Evolutionary conservation across 2,329 filamentous ascomycete genomes (phyloP), one percentile per base, ranked within the genome.

Genomic region (Fusarium pininemorale): DNA sequence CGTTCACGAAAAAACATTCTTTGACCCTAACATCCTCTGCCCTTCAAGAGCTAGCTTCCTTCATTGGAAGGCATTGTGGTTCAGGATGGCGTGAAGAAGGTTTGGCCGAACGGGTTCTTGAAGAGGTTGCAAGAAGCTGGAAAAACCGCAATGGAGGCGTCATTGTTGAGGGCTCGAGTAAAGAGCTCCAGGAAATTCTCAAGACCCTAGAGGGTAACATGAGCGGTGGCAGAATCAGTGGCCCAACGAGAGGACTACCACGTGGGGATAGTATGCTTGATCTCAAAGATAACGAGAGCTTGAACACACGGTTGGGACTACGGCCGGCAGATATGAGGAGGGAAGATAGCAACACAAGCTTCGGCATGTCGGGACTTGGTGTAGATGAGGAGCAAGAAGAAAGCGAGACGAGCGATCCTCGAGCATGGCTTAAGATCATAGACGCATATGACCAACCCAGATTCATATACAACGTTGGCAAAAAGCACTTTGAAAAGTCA

Each of bases 31-130:
- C 94, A 13, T 96, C 96, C 0, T 91, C 95, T 1, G 94, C 96
- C 0, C 86, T 99, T 10, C 92, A 96, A 81, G 90, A 93, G 53
- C 87, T 99, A 38, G 95, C 96, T 26, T 88, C 90, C 3, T 99
- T 99, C 81, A 93, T 99, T 60, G 97, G 96, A 16, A 92, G 94
- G 76, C 93, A 98, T 82, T 99, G 96, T 81, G 96, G 96, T 39
- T 95, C 95, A 65, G 94, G 92, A 91, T 99, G 96, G 96, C 90
- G 96, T 78, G 95, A 98, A 84, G 95, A 97, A 81, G 96, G 97
- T 0, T 86, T 98, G 38, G 96, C 95, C 6, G 97, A 99, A 82
- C 92, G 92, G 75, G 94, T 98, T 18, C 85, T 99, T 41, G 96
- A 99, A 78, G 96, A 98, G 82, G 90, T 95, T 13, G 95, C 96